These are phyloP conservation scores for Monilinia laxa DNA, from an alignment of 2,329 filamentous ascomycete species.

Conservation along the genomic window DNA sequence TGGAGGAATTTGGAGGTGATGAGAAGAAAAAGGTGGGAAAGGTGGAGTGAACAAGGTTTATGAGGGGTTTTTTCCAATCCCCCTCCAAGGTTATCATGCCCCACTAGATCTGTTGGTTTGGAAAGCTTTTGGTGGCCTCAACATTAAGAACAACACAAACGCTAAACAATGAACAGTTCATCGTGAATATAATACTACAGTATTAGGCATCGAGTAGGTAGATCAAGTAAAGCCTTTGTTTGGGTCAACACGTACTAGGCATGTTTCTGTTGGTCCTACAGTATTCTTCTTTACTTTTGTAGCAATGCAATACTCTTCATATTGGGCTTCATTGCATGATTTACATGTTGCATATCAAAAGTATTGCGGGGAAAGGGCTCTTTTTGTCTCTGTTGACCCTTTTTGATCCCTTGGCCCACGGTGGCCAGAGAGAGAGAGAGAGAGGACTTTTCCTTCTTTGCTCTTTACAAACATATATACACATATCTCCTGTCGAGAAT, in stretches of 20 bases:
- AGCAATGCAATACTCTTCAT: not conserved
- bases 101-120: conserved; percentile 10
- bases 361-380: not conserved
- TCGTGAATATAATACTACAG: not conserved
- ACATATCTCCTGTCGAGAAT: not conserved
- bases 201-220: not conserved
- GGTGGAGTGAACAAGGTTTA: conserved; percentile 1
- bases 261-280: not conserved
- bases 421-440: no score
- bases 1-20: no score
- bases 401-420: not conserved
- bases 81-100: not conserved
- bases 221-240: not conserved
- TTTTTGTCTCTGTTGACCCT: not conserved
- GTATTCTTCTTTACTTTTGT: not conserved
- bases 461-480: not conserved
- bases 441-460: not conserved
- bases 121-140: no score
- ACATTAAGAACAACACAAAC: conserved; percentile 8
- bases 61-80: not conserved
- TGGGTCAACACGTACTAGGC: no score
- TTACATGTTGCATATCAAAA: no score
- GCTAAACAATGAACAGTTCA: conserved; percentile 13
- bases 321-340: conserved; percentile 13
- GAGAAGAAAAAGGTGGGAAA: no score